These are phyloP conservation scores for Cryomyces antarcticus DNA, from an alignment of 495 filamentous ascomycete species.

Conservation along the genomic window DNA sequence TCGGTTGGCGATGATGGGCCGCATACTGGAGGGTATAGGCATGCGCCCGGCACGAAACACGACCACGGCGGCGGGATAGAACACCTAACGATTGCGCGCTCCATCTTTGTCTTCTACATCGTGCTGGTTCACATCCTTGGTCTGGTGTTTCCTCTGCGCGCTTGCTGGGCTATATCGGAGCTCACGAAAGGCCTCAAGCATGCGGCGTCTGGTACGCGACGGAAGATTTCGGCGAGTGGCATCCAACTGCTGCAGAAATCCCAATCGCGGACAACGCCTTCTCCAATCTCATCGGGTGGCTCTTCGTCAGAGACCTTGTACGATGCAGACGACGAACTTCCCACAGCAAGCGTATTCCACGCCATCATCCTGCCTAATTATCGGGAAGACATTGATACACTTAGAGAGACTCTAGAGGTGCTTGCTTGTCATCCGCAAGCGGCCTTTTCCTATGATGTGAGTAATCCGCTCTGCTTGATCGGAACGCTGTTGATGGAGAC, in stretches of 20 bases:
- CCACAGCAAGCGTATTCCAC: constrained; percentile 28
- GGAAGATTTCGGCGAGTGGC: not conserved
- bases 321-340: constrained; percentile 27
- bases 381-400: constrained; percentile 42
- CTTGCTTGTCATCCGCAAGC: constrained; percentile 44
- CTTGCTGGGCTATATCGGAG: constrained; percentile 30
- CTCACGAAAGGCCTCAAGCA: constrained; percentile 23
- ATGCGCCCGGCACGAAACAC: not conserved
- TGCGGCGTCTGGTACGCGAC: constrained; percentile 19
- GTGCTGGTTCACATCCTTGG: constrained; percentile 31
- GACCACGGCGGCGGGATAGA: not conserved
- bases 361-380: constrained; percentile 52
- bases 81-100: not conserved
- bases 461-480: constrained; percentile 9
- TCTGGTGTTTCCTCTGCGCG: constrained; percentile 30
- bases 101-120: constrained; percentile 29
- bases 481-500: not conserved
- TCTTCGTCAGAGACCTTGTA: constrained; percentile 10
- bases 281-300: constrained; percentile 21
- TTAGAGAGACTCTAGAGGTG: constrained; percentile 43
- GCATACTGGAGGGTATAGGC: not conserved
- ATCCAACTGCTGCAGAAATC: constrained; percentile 12
- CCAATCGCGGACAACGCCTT: constrained; percentile 19
- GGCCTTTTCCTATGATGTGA: constrained; percentile 41
- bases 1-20: not conserved